phyloP scores from a whole-genome alignment of 1,139 yeast species.

The Saccharomyces pastorianus region DNA sequence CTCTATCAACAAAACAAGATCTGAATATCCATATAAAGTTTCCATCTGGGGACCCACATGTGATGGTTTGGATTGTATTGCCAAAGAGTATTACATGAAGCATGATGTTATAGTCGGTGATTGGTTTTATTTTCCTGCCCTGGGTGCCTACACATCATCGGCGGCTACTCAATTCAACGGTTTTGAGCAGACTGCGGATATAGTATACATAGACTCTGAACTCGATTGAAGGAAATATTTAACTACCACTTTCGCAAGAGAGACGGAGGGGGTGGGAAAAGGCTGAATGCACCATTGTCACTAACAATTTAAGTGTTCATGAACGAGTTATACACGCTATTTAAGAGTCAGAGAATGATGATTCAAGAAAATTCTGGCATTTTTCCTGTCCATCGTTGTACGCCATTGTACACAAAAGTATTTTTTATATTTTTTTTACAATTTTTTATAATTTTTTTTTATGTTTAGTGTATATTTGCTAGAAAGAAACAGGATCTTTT shows the following conservation, averaged over 20 bases:
- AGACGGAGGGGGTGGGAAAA: background rate
- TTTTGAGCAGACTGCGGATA: conserved; percentile 54
- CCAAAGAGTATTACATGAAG: conserved; percentile 45
- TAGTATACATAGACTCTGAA: conserved; percentile 46
- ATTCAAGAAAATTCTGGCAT: too few relatives aligned
- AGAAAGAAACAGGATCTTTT: background rate
- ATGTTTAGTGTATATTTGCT: background rate
- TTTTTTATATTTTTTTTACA: background rate
- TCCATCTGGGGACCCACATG: conserved; percentile 98
- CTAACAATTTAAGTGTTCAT: background rate
- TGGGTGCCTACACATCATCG: conserved; percentile 92
- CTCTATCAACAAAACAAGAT: conserved; percentile 7
- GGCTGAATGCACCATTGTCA: background rate
- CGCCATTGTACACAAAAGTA: background rate
- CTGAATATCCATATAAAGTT: conserved; percentile 33
- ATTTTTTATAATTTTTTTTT: background rate
- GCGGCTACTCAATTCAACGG: conserved; percentile 90
- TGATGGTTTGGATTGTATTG: conserved; percentile 87
- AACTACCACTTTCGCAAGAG: background rate
- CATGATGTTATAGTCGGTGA: conserved; percentile 72
- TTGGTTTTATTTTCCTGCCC: conserved; percentile 77
- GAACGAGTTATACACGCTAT: background rate
- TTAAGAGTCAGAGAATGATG: background rate
- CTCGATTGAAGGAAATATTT: background rate
- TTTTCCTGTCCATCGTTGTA: background rate